Base-by-base conservation (phyloP, 1,139 yeast species). In the Geotrichum aggregatum region DNA sequence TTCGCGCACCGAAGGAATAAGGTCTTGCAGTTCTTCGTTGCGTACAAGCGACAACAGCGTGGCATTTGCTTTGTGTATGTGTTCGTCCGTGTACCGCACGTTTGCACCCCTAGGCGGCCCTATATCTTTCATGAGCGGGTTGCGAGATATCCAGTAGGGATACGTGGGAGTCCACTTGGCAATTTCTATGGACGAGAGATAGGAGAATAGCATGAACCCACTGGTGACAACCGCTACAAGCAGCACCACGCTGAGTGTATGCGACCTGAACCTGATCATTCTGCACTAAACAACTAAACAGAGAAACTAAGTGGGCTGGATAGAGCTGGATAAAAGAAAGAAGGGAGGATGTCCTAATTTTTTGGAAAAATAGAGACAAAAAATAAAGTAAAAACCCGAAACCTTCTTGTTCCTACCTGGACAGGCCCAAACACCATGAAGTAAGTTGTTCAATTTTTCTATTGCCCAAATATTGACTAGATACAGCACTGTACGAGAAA, bases 11-110 rank as follows among this genome's bases (percentile, higher is more conserved):
- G 94, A 77, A n/a, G 62, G 61, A 0, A 78, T 66, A n/a, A 87
- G 74, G 1, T 69, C 75, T 0, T 61, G 61, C 16, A 76, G 64
- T 63, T 87, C 95, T 4, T 75, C 62, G 63, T 86, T 85, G 54
- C 89, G 71, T 10, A 84, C 95, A 54, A 87, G 70, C 1, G 88
- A 79, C 22, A 85, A 65, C 44, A 87, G 75, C 0, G 95, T 84
- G 1, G 95, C 96, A 62, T 81, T 84, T n/a, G 86, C 89, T 18
- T 71, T 48, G 64, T 45, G 87, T 75, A 0, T 39, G 18, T 14
- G 13, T 4, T 50, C 35, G 22, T 48, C 51, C 2, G 24, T 33
- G 38, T 31, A 43, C 2, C 30, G 38, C n/a, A 39, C 36, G 16
- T 44, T 39, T 14, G 36, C 49, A 26, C 46, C 52, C 14, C 48